These are phyloP conservation scores for Datisca glomerata DNA, from an alignment of 306 rosid species.

Conservation along the genomic window DNA sequence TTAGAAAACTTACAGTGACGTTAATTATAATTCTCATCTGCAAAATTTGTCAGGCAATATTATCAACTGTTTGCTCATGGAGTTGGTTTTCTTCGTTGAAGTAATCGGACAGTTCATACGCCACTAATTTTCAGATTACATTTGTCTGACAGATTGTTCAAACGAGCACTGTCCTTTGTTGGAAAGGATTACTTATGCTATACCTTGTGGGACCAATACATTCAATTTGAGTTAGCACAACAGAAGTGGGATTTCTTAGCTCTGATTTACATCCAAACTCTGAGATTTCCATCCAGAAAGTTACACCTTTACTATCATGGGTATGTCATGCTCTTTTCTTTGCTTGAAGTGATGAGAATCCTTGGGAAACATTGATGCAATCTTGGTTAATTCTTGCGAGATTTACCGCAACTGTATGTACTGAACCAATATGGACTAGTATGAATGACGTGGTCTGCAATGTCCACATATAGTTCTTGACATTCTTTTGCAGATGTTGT, in stretches of 20 bases:
- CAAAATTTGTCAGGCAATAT: too few species aligned
- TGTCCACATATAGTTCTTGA: too few species aligned
- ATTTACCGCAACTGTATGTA: not conserved
- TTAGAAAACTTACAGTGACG: too few species aligned
- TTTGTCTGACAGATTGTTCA: slow-evolving; percentile 44
- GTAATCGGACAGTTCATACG: not conserved
- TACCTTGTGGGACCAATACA: slow-evolving; percentile 79
- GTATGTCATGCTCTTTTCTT: slow-evolving; percentile 28
- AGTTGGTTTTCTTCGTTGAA: too few species aligned
- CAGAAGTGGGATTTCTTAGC: slow-evolving; percentile 66
- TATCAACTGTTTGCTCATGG: too few species aligned
- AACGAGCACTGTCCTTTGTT: slow-evolving; percentile 68
- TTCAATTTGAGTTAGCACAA: slow-evolving; percentile 73
- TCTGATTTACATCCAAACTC: slow-evolving; percentile 61
- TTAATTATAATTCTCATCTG: too few species aligned
- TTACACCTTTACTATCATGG: slow-evolving; percentile 48
- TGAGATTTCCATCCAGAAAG: slow-evolving; percentile 77
- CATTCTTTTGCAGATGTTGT: too few species aligned
- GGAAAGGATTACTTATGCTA: slow-evolving; percentile 76
- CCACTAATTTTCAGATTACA: slow-evolving; percentile 10
- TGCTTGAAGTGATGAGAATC: not conserved
- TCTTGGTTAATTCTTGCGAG: not conserved
- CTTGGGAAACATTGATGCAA: not conserved
- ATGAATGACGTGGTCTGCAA: too few species aligned
- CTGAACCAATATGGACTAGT: too few species aligned